These are phyloP conservation scores for Tympanopsis confertula DNA, from an alignment of 2,329 filamentous ascomycete genomes.

Conservation along the genomic window DNA sequence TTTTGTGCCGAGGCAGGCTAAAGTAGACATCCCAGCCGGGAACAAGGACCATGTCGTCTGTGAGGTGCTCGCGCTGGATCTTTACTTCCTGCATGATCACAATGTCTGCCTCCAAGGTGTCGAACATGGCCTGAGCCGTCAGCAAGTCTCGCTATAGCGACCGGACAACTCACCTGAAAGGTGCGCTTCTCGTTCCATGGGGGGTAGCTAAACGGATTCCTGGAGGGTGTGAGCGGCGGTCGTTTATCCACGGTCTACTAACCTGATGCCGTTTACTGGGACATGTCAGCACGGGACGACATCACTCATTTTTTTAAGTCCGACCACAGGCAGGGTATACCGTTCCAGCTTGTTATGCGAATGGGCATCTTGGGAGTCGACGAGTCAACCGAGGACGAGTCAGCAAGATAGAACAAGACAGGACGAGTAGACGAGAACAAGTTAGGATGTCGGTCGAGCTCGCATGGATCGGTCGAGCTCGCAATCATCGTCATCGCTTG, in stretches of 20 bases:
- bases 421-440: too few relatives aligned
- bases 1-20: slow-evolving; percentile 84
- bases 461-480: too few relatives aligned
- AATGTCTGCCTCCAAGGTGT: slow-evolving; percentile 82
- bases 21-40: slow-evolving; percentile 95
- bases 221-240: slow-evolving; percentile 17
- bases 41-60: slow-evolving; percentile 90
- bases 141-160: slow-evolving; percentile 1
- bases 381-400: neutral
- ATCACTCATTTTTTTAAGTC: neutral
- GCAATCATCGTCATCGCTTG: too few relatives aligned
- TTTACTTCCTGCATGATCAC: slow-evolving; percentile 93
- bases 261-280: neutral
- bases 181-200: slow-evolving; percentile 66
- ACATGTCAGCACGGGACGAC: neutral
- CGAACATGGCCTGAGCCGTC: slow-evolving; percentile 70
- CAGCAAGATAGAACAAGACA: too few relatives aligned
- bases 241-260: neutral
- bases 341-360: slow-evolving; percentile 80
- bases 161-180: slow-evolving; percentile 40
- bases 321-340: slow-evolving; percentile 31
- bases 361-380: slow-evolving; percentile 44
- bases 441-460: too few relatives aligned
- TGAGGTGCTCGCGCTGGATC: slow-evolving; percentile 83
- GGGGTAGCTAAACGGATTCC: slow-evolving; percentile 74